Base-by-base conservation (phyloP, 495 filamentous ascomycete genomes). In the Aspergillus olivimuriae region DNA sequence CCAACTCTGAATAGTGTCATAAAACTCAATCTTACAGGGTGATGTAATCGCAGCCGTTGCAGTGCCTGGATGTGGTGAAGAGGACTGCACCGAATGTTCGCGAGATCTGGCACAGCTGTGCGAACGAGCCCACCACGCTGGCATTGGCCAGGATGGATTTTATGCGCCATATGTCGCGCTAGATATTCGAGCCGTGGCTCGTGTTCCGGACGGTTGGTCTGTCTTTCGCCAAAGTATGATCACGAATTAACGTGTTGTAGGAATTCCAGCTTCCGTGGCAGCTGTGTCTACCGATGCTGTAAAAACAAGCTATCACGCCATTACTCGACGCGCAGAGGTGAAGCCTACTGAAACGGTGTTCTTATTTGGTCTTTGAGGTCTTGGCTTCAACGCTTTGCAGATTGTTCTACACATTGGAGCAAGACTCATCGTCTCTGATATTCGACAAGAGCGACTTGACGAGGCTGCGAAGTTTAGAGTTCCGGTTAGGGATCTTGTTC, bases 341-440 rank as follows among this genome's bases (percentile, higher is more conserved):
- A 47, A 50, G 20, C 32, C 34, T 12, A 31, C 50, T 11, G 53
- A 57, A 23, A 53, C 43, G 2, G 47, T 50, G 9, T 57, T 57
- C 11, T 35, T 54, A 3, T 57, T 57, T 30, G 51, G 51, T 2
- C 39, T 57, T 4, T 50, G 50, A 16, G 53, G 53, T 3, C 43
- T 57, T 7, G 50, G 53, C 1, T 57, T 57, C 44, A 57, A 57
- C 34, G 53, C 50, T 11, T 35, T 57, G n/a, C 53, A 57, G 26
- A 44, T 57, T 21, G 53, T 57, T 2, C 32, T 31, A 2, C 26
- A 43, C 16, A 51, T 57, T 14, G 50, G 50, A 4, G 53, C 53
- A 3, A 34, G 53, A 17, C 46, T 57, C 3, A 50, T 57, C 12
- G 47, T 53, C 0, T 50, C 50, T 2, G 53, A 57, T 37, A 14